Percentiles rank a stretch among this genome's conserved stretches.
Evolutionary conservation across 768 basidiomycete genomes (phyloP).

Genomic region (Tephrocybe sp.): DNA sequence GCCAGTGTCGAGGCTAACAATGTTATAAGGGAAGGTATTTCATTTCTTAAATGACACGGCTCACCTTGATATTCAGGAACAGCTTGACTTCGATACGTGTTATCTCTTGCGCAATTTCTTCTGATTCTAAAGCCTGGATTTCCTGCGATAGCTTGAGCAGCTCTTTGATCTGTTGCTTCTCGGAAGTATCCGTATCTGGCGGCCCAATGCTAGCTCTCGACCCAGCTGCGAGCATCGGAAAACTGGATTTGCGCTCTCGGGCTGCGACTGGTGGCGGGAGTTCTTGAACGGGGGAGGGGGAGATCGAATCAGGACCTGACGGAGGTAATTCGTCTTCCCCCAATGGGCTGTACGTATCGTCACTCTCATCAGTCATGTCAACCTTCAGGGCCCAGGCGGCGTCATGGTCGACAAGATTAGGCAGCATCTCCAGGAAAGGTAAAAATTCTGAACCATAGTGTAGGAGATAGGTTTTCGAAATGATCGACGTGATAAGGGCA

Average conservation of each 20-base stretch:
- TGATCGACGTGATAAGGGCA: conserved; percentile 77
- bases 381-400: conserved; percentile 72
- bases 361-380: conserved; percentile 56
- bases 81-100: conserved; percentile 69
- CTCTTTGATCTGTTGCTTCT: conserved; percentile 64
- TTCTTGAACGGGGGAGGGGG: conserved; percentile 23
- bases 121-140: conserved; percentile 54
- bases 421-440: conserved; percentile 72
- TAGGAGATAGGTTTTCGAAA: conserved; percentile 76
- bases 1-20: conserved; percentile 81
- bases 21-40: conserved; percentile 7
- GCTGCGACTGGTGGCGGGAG: conserved; percentile 24
- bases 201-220: conserved; percentile 25
- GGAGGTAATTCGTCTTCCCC: conserved; percentile 54
- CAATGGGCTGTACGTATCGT: conserved; percentile 54
- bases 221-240: conserved; percentile 44
- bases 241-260: conserved; percentile 69
- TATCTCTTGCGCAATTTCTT: conserved; percentile 83
- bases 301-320: conserved; percentile 13
- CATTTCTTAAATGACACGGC: conserved; percentile 16
- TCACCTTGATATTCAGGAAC: conserved; percentile 78
- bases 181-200: conserved; percentile 38
- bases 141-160: conserved; percentile 60
- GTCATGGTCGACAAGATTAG: conserved; percentile 66
- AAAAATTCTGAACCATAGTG: conserved; percentile 86